Evolutionary conservation across 805 yeast species (phyloP).

Genomic region (Hanseniaspora mollemarum): DNA sequence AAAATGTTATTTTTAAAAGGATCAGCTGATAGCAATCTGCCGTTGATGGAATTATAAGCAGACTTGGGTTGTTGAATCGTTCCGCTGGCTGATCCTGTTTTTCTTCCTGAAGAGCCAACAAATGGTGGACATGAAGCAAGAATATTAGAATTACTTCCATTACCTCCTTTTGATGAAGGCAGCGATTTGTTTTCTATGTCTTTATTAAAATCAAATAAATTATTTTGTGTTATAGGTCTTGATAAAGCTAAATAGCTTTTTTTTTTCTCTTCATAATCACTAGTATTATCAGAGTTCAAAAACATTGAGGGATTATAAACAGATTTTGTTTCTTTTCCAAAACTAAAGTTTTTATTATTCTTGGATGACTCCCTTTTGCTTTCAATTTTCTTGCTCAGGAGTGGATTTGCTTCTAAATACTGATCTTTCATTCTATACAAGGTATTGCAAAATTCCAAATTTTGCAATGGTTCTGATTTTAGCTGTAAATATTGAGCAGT

Average conservation of each 20-base stretch:
- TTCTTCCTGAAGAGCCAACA: neutral
- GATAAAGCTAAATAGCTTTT: neutral
- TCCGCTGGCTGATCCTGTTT: neutral
- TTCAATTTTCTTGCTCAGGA: neutral
- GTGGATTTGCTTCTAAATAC: neutral
- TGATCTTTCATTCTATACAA: neutral
- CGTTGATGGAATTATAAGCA: neutral
- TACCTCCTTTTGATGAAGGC: neutral
- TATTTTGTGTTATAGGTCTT: neutral
- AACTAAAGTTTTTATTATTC: neutral
- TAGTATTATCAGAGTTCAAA: neutral
- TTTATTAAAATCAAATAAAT: neutral
- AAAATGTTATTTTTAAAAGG: neutral
- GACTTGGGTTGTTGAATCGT: neutral
- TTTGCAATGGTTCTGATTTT: no score
- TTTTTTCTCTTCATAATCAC: neutral
- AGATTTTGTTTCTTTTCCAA: neutral
- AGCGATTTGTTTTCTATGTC: no score
- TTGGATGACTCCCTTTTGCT: neutral
- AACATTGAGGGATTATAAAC: neutral
- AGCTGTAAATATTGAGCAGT: no score
- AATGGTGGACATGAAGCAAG: neutral
- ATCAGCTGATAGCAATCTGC: slow-evolving; percentile 7
- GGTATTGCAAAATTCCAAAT: no score
- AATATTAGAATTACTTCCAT: neutral